Evolutionary conservation across 1,284 basidiomycete species (phyloP).

Genomic region (Laetiporus sulphureus): DNA sequence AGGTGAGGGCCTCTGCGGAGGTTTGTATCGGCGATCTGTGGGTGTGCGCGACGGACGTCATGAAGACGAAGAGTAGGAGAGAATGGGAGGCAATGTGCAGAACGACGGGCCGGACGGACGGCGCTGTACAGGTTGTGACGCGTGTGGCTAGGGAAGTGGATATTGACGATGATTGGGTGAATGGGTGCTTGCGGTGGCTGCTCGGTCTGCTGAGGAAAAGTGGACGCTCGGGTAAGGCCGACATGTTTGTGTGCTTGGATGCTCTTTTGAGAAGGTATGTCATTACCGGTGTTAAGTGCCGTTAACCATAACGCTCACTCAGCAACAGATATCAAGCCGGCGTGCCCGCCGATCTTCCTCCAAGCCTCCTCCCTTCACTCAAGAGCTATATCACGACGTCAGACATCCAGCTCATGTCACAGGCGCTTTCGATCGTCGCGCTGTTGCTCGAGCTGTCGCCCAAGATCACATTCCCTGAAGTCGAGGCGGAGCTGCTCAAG

Average conservation of each 20-base stretch:
- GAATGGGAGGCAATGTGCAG: slow-evolving; percentile 83
- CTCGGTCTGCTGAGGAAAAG: slow-evolving; percentile 75
- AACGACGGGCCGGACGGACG: slow-evolving; percentile 65
- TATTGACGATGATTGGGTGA: slow-evolving; percentile 73
- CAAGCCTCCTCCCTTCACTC: slow-evolving; percentile 65
- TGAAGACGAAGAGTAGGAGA: slow-evolving; percentile 50
- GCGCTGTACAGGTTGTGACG: slow-evolving; percentile 65
- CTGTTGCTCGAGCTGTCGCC: slow-evolving; percentile 69
- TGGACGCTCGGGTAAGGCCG: slow-evolving; percentile 73
- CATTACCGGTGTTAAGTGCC: neutral
- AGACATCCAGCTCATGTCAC: slow-evolving; percentile 76
- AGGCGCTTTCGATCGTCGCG: slow-evolving; percentile 66
- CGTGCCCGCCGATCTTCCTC: slow-evolving; percentile 56
- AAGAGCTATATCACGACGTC: slow-evolving; percentile 64
- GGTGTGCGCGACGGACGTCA: slow-evolving; percentile 75
- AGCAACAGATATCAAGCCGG: slow-evolving; percentile 51
- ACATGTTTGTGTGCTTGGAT: slow-evolving; percentile 76
- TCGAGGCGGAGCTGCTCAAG: slow-evolving; percentile 65
- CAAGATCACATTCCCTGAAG: slow-evolving; percentile 54
- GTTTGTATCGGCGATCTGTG: slow-evolving; percentile 82
- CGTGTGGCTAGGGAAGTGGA: slow-evolving; percentile 65
- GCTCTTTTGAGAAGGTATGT: slow-evolving; percentile 62
- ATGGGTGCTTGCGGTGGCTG: slow-evolving; percentile 73
- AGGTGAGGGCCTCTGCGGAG: slow-evolving; percentile 82
- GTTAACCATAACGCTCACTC: slow-evolving; percentile 7